Conservation (phyloP, 2,329 filamentous ascomycete species). For the Monilinia aucupariae region DNA sequence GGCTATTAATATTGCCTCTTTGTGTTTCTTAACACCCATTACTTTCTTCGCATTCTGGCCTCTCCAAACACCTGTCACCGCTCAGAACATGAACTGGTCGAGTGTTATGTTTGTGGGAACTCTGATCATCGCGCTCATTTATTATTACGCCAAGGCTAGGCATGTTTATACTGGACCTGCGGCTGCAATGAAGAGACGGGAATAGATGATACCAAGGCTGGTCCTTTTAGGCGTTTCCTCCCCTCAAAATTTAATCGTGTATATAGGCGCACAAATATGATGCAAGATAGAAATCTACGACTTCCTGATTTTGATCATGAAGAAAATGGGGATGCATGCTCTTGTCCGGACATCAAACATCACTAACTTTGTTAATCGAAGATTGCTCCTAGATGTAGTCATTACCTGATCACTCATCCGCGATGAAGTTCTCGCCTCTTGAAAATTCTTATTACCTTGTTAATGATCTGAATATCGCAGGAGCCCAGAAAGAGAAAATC, state of each 20-base stretch:
- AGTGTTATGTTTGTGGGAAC: slow-evolving; percentile 19
- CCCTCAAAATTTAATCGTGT: neutral
- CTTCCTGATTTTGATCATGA: neutral
- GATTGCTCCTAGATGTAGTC: neutral
- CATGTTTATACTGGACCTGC: slow-evolving; percentile 29
- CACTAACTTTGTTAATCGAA: neutral
- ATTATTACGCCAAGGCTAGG: slow-evolving; percentile 21
- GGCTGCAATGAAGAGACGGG: neutral
- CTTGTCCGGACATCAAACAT: neutral
- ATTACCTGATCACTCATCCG: neutral
- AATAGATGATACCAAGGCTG: neutral
- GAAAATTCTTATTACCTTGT: neutral
- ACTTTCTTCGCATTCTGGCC: slow-evolving; percentile 45
- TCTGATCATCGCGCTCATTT: slow-evolving; percentile 17
- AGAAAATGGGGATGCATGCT: neutral
- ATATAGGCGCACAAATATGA: neutral
- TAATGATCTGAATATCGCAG: neutral
- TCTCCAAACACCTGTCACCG: slow-evolving; percentile 34
- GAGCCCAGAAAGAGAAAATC: neutral
- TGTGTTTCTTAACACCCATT: slow-evolving; percentile 40
- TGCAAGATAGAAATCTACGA: neutral
- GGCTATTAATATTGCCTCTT: slow-evolving; percentile 39
- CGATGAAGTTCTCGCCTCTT: neutral
- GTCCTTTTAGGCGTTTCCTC: neutral
- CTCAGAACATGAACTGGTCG: slow-evolving; percentile 43